phyloP scores from a whole-genome alignment of 768 basidiomycete genomes.

The Ramaria sp. region DNA sequence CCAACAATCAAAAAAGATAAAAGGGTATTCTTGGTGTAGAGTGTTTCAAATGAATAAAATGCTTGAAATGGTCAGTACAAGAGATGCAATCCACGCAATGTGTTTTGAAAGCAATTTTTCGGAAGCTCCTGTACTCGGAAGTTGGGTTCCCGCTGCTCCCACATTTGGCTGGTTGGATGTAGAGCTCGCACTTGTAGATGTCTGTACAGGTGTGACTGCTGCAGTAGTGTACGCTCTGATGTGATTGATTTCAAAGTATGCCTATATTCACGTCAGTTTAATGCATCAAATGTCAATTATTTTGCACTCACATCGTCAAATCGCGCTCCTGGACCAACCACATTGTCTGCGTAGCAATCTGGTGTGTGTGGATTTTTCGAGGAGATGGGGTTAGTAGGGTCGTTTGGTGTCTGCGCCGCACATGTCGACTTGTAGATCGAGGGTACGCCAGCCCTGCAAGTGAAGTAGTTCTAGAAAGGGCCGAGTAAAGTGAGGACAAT shows the following conservation, averaged over 20 bases:
- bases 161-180: not conserved
- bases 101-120: too few species aligned
- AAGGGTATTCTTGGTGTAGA: too few species aligned
- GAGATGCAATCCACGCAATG: too few species aligned
- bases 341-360: conserved; percentile 39
- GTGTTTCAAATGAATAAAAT: too few species aligned
- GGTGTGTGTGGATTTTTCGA: not conserved
- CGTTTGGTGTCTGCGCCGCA: not conserved
- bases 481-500: not conserved
- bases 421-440: not conserved
- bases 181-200: conserved; percentile 6
- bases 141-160: not conserved
- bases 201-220: conserved; percentile 13
- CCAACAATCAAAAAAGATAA: too few species aligned
- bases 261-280: conserved; percentile 15
- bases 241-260: conserved; percentile 59
- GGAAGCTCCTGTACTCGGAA: not conserved
- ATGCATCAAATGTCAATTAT: too few species aligned
- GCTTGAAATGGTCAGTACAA: too few species aligned
- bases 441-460: conserved; percentile 1
- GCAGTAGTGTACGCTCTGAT: conserved; percentile 50
- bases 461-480: not conserved
- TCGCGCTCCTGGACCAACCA: conserved; percentile 40
- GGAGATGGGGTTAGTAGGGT: not conserved
- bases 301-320: conserved; percentile 28